A percentile compares a stretch with the other conserved stretches of the same genome.
These are phyloP conservation scores for Sphagnum magellanicum DNA, from an alignment of 228 moss, liverwort and hornwort genomes.

Conservation along the genomic window DNA sequence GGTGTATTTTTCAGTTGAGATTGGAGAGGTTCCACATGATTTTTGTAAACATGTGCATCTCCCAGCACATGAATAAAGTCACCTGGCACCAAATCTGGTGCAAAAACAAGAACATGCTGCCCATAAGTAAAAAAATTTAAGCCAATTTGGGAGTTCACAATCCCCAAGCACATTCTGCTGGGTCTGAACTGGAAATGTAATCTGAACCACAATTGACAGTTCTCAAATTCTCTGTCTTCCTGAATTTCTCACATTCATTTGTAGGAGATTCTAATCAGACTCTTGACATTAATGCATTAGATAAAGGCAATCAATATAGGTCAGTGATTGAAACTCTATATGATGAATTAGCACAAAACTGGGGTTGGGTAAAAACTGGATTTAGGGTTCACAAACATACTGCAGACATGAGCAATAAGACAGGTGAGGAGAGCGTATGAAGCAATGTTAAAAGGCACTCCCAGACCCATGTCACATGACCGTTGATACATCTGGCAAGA, in stretches of 20 bases:
- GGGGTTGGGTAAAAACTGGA: too few relatives aligned
- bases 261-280: too few relatives aligned
- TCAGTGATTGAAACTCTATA: too few relatives aligned
- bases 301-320: too few relatives aligned
- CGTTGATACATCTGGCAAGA: slow-evolving; percentile 99
- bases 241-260: too few relatives aligned
- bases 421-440: slow-evolving; percentile 75
- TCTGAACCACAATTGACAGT: too few relatives aligned
- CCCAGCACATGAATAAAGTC: slow-evolving; percentile 86
- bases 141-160: too few relatives aligned
- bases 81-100: slow-evolving; percentile 64
- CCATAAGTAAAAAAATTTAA: not conserved
- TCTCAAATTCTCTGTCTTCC: too few relatives aligned
- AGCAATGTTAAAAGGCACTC: slow-evolving; percentile 93
- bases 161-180: too few relatives aligned
- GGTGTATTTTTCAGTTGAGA: slow-evolving; percentile 60
- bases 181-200: too few relatives aligned
- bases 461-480: slow-evolving; percentile 97
- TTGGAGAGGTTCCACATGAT: slow-evolving; percentile 68
- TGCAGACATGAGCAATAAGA: slow-evolving; percentile 87
- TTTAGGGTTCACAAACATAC: slow-evolving; percentile 15
- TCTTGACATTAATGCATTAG: too few relatives aligned
- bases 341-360: too few relatives aligned
- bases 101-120: not conserved
- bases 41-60: slow-evolving; percentile 81